Base-by-base conservation (phyloP, 371 early-diverging fungal species). In the Cladochytrium tenue region DNA sequence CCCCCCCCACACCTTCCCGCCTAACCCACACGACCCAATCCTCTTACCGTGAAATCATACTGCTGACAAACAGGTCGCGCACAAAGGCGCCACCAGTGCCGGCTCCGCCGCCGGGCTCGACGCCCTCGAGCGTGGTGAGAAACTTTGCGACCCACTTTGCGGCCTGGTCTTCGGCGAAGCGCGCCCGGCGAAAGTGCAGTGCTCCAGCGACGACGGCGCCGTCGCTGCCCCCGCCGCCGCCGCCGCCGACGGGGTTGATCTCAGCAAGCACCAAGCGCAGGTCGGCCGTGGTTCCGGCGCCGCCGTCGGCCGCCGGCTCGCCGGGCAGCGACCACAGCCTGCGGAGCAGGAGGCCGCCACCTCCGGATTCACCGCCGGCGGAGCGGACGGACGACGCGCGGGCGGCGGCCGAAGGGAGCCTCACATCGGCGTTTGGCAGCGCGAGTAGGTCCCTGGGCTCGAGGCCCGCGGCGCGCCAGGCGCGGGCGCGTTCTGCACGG, bases 81-180 rank as follows among this genome's bases (percentile, higher is more conserved):
- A n/a, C n/a, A n/a, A n/a, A n/a, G n/a, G n/a, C n/a, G n/a, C n/a
- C n/a, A n/a, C n/a, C n/a, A n/a, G n/a, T n/a, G n/a, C n/a, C n/a
- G n/a, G n/a, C n/a, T n/a, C 60, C 57, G 30, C 74, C 51, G 0
- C 70, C 69, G 32, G 56, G 63, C 25, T 83, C 83, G 27, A 81
- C 68, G 1, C 76, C 72, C 51, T 76, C 78, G 51, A 83, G 58
- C 2, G 73, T 76, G 20, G 76, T 60, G 30, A 55, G 51, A 34
- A 63, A 71, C 64, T 83, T 83, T 10, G 58, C 72, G 13, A 69
- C 68, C 83, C 83, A 83, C 57, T 76, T 76, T 3, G 58, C 55
- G 7, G 80, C 71, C 59, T 73, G 67, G 10, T 76, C 80, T 4
- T 70, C 76, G 28, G 72, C 73, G 60, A 71, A 76, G 35, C 58